Base-by-base conservation (phyloP, 495 filamentous ascomycete genomes). In the Podospora appendiculata region DNA sequence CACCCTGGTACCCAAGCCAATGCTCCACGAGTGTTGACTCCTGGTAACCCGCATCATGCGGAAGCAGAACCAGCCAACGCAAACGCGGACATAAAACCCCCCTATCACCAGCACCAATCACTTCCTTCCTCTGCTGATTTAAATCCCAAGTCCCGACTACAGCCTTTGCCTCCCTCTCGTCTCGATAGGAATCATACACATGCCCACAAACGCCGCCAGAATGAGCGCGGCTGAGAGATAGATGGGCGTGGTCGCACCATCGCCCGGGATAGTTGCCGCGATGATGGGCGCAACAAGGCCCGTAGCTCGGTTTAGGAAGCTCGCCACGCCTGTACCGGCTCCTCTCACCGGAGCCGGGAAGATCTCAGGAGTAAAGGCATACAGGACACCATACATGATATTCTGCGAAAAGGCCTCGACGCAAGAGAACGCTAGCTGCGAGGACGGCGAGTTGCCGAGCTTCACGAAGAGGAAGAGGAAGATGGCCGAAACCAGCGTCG, bases 301-400 rank as follows among this genome's bases (percentile, higher is more conserved):
- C 38, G 81, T 82, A 10, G 86, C 64, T 1, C 89, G 76, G 59
- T 92, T 92, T 44, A 87, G 70, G 39, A 83, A 83, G 39, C 83
- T 85, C 3, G 87, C 82, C 18, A 92, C 70, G 0, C 87, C 88
- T 47, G 87, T 91, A 0, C 86, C 88, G 0, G 87, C 89, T 2
- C 88, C 88, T 10, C 88, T 73, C 51, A 89, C 81, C 50, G 87
- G 86, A 0, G 88, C 86, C 3, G 87, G 80, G 61, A 92, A 91
- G 35, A 92, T 82, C 66, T 92, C 88, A 4, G 88, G 88, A 1
- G 88, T 92, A 57, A 90, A 94, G 0, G 85, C 82, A 58, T 92
- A 94, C 4, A 94, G 72, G 17, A 91, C 87, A n/a, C 87, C 88
- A 60, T 91, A 92, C 83, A 92, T 89, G 56, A 89, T 80, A 52